phyloP scores from a whole-genome alignment of 2,329 filamentous ascomycete genomes.

The Endocalyx cinctus region DNA sequence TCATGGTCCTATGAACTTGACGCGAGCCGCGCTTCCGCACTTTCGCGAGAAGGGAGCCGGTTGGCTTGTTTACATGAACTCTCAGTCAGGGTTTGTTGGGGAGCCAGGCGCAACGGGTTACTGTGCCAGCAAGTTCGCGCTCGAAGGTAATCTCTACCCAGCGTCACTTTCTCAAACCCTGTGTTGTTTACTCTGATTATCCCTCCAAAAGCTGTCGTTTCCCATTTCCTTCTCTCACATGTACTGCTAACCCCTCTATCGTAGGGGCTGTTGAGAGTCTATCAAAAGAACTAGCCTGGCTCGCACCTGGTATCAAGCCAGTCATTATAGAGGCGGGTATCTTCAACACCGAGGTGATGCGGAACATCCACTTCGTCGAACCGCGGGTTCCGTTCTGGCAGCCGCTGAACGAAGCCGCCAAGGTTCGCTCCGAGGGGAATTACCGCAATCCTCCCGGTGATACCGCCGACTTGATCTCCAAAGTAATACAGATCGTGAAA shows the following conservation, averaged over 20 bases:
- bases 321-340: slow-evolving; percentile 10
- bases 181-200: too few relatives aligned
- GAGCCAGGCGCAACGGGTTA: slow-evolving; percentile 8
- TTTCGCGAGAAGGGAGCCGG: slow-evolving; percentile 8
- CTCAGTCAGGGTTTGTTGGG: slow-evolving; percentile 7
- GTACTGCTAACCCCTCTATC: too few relatives aligned
- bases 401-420: slow-evolving; percentile 6
- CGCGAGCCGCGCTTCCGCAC: slow-evolving; percentile 7
- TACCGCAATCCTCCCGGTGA: slow-evolving; percentile 5
- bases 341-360: slow-evolving; percentile 7
- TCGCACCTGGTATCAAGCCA: slow-evolving; percentile 11
- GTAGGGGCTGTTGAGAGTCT: slow-evolving; percentile 10
- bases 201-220: too few relatives aligned
- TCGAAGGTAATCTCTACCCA: slow-evolving; percentile 7
- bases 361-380: slow-evolving; percentile 4
- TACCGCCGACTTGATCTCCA: slow-evolving; percentile 5
- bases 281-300: slow-evolving; percentile 10
- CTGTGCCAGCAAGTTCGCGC: slow-evolving; percentile 8
- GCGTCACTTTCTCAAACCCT: too few relatives aligned
- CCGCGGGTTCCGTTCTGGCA: slow-evolving; percentile 8
- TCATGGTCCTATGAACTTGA: slow-evolving; percentile 10
- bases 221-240: too few relatives aligned
- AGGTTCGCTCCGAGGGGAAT: slow-evolving; percentile 4
- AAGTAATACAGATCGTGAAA: slow-evolving; percentile 8
- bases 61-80: slow-evolving; percentile 9